A percentile compares a stretch with the other conserved stretches of the same genome.
These are phyloP conservation scores for Sarocladiaceae sp. DNA, from an alignment of 2,329 filamentous ascomycete genomes.

Conservation along the genomic window DNA sequence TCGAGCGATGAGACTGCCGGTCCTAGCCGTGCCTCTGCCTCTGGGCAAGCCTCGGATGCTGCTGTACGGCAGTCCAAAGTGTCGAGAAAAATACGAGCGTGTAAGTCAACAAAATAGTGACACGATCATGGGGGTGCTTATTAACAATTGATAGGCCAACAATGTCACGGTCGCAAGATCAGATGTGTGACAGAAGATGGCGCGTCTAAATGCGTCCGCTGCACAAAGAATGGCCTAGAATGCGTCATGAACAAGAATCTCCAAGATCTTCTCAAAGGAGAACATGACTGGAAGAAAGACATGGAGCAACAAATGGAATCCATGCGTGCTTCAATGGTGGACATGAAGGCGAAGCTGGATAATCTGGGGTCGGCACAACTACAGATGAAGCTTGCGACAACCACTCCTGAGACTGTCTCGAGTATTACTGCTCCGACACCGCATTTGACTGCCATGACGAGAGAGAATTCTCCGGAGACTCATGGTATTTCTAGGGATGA, in stretches of 20 bases:
- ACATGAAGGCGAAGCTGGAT: constrained; percentile 20
- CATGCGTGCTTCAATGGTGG: constrained; percentile 21
- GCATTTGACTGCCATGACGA: constrained; percentile 25
- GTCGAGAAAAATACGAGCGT: constrained; percentile 27
- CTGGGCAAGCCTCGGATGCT: neutral
- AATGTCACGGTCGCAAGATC: constrained; percentile 52
- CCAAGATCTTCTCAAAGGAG: constrained; percentile 50
- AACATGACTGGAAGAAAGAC: constrained; percentile 37
- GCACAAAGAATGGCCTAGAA: constrained; percentile 42
- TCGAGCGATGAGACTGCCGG: neutral
- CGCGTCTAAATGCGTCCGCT: constrained; percentile 42
- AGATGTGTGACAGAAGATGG: constrained; percentile 46
- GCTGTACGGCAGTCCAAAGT: constrained; percentile 21
- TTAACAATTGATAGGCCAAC: constrained; percentile 31
- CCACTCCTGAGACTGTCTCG: neutral
- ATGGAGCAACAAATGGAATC: constrained; percentile 23
- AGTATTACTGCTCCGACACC: constrained; percentile 1
- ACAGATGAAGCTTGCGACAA: neutral
- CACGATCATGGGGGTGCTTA: neutral
- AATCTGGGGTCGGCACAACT: constrained; percentile 11
- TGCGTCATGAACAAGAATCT: constrained; percentile 53
- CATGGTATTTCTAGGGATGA: constrained; percentile 16
- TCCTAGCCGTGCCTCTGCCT: no score
- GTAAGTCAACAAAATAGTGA: constrained; percentile 16
- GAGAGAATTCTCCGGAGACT: constrained; percentile 25